Base-by-base conservation (phyloP, 1,139 yeast species). In the Chernovozyma sophiae-reginae region DNA sequence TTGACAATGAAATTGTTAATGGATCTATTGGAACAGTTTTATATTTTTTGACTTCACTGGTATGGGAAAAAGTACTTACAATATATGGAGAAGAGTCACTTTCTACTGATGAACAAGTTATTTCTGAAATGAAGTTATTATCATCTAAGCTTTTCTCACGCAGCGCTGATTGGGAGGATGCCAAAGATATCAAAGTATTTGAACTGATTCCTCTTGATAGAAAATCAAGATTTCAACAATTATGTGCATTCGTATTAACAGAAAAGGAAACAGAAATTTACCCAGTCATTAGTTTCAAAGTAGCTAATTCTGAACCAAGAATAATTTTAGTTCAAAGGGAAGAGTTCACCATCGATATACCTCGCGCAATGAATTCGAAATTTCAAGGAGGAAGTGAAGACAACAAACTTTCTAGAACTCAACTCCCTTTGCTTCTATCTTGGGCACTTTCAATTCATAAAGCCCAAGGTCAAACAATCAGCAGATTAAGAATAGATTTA, bases 371-470 rank as follows among this genome's bases (percentile, higher is more conserved):
- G 28, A 26, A 8, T 16, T 34, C 12, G 15, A 32, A 20, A 4
- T 16, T 13, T 23, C 37, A 25, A 19, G 18, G 49, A 49, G 26
- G 84, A 22, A 39, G 34, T 16, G 82, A 79, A 52, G 78, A 76
- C 37, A 62, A 67, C 58, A 25, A 70, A 76, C 3, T 47, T 75
- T 33, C 82, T 73, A 70, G 94, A 46, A 49, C 44, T 0, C 96
- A 87, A 54, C 48, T 86, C 4, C 97, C 96, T 0, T 64, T 87
- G 27, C 65, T 86, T 37, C 65, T 85, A 27, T 81, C 96, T 11
- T 87, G 96, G 95, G 95, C 96, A 0, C 61, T 87, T 50, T 86
- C 96, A 0, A 87, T 87, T 37, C 97, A 87, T 57, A 87, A 87
- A 52, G 81, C 96, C 0, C 97, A 87, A 59, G 97, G 97, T 2